A percentile compares a stretch with the other conserved stretches of the same genome.
Evolutionary conservation across 1,284 basidiomycete genomes (phyloP).

Genomic region (Sanghuangporus baumii): DNA sequence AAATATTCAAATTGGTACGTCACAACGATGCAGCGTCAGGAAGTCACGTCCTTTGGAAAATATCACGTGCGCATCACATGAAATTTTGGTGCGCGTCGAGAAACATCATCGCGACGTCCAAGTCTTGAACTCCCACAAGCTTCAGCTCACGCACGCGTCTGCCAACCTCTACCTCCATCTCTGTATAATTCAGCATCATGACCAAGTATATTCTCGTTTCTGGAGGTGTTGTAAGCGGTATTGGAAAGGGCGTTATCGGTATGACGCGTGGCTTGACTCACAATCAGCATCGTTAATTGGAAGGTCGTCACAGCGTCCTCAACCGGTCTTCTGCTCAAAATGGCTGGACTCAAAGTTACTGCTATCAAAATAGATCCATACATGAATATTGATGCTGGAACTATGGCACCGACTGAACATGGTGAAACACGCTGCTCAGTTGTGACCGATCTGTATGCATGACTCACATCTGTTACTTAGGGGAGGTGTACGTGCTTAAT

Average conservation of each 20-base stretch:
- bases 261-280: slow-evolving; percentile 28
- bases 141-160: no score
- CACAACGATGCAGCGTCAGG: no score
- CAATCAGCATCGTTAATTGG: slow-evolving; percentile 19
- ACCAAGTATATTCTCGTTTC: slow-evolving; percentile 90
- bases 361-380: slow-evolving; percentile 99
- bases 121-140: no score
- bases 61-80: no score
- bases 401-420: slow-evolving; percentile 98
- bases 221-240: slow-evolving; percentile 90
- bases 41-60: no score
- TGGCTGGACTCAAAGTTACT: slow-evolving; percentile 92
- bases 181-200: slow-evolving; percentile 33
- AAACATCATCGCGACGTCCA: no score
- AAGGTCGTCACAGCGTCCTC: slow-evolving; percentile 70
- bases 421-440: slow-evolving; percentile 48
- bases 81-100: no score
- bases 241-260: slow-evolving; percentile 95
- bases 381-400: slow-evolving; percentile 99
- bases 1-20: no score
- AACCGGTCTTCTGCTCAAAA: slow-evolving; percentile 94
- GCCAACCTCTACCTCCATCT: not conserved
- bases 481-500: slow-evolving; percentile 97
- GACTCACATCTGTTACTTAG: slow-evolving; percentile 37
- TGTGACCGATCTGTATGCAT: slow-evolving; percentile 4